phyloP scores from a whole-genome alignment of 2,329 filamentous ascomycete genomes.

The Neonectria hederae region DNA sequence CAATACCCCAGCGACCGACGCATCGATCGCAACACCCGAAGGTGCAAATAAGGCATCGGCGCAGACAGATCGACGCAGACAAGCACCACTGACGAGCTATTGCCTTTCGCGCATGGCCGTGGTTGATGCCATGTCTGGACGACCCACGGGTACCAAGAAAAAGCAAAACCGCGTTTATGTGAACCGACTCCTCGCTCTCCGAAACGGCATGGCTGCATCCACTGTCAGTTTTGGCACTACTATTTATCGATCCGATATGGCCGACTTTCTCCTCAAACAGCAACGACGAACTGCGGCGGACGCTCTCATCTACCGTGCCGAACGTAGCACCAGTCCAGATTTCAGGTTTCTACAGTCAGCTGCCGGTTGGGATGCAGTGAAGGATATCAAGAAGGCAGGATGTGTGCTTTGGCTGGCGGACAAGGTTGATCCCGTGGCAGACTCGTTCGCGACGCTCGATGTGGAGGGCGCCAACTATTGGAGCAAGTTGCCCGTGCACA shows the following conservation, averaged over 20 bases:
- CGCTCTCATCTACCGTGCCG: slow-evolving; percentile 49
- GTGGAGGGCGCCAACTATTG: slow-evolving; percentile 47
- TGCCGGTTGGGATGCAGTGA: slow-evolving; percentile 55
- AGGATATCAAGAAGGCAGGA: slow-evolving; percentile 52
- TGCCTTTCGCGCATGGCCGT: slow-evolving; percentile 43
- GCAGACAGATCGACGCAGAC: not conserved
- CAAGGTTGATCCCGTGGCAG: slow-evolving; percentile 36
- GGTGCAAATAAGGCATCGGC: not conserved
- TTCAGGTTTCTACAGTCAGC: slow-evolving; percentile 54
- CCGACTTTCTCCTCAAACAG: slow-evolving; percentile 58
- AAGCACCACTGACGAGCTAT: slow-evolving; percentile 37
- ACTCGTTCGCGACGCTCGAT: slow-evolving; percentile 58
- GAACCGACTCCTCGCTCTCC: slow-evolving; percentile 29
- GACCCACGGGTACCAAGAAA: slow-evolving; percentile 2
- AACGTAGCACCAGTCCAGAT: slow-evolving; percentile 25
- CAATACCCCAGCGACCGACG: not conserved
- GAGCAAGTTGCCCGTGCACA: slow-evolving; percentile 60
- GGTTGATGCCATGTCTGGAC: slow-evolving; percentile 39
- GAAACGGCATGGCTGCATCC: slow-evolving; percentile 42
- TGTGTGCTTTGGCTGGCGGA: slow-evolving; percentile 56
- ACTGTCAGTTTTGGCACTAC: slow-evolving; percentile 15
- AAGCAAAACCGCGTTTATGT: slow-evolving; percentile 14
- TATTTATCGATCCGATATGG: slow-evolving; percentile 63
- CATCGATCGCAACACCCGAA: not conserved
- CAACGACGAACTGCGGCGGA: slow-evolving; percentile 59